Base-by-base conservation (phyloP, 495 filamentous ascomycete species). In the Penicillium soppii region DNA sequence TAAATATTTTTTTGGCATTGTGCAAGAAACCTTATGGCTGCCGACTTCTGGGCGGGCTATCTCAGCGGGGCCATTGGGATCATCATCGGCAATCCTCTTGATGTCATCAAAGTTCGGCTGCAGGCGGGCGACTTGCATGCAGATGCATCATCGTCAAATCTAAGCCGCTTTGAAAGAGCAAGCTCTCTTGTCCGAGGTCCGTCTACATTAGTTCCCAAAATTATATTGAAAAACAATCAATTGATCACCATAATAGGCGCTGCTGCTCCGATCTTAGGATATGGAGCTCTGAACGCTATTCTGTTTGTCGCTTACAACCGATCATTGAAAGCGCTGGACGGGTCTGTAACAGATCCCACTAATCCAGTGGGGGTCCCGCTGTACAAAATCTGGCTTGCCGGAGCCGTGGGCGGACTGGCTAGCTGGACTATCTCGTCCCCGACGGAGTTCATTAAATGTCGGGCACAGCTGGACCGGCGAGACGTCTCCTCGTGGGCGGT, bases 41-140 rank as follows among this genome's bases (percentile, higher is more conserved):
- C 87, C 48, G 90, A 92, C 69, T 95, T 94, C 71, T 92, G 85
- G 86, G 86, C 82, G 50, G 88, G 91, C 57, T 96, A 95, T 69
- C 71, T 92, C 56, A 90, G 86, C 59, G 91, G 91, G 15, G 89
- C 85, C 43, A 75, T 82, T 5, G 87, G 88, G 36, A 95, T 96
- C 56, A 71, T 94, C 29, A 85, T 96, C 47, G 91, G 91, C 52
- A 95, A 94, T 54, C 91, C 91, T 2, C 73, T 96, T 0, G 91
- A 96, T 59, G 73, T 95, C 2, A 74, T 94, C 58, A 96, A 96
- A 73, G 88, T 91, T 36, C 83, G 81, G 25, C 71, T 91, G 4
- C 91, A 96, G 76, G 85, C 89, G 38, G 75, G 76, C 27, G 54
- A 61, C 13, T 48, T 58, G 47, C 62, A 60, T 50, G 44, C 49